Evolutionary conservation across 2,329 filamentous ascomycete species (phyloP), one percentile per base, ranked within the genome.

Genomic region (Trichoderma sp.): DNA sequence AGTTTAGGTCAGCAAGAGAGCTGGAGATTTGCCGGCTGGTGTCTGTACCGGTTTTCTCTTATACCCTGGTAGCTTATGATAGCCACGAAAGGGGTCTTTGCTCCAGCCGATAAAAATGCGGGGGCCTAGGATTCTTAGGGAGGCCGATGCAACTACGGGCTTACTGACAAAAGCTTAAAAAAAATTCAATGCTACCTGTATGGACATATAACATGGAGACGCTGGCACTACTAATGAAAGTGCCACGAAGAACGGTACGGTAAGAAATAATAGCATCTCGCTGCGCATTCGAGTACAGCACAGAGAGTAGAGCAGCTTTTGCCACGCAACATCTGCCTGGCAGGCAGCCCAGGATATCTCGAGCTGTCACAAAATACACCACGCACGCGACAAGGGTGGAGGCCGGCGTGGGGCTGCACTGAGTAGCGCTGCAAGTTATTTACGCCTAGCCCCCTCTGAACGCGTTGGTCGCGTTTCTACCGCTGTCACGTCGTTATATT

Each of bases 351-450:
- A 43, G 47, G 20, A 53, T 50, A 50, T 53, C 47, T 23, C 47
- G 47, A 23, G 47, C 47, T 23, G 47, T 53, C 47, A 53, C 47
- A 53, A 53, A 53, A 53, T 13, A 13, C 47, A 53, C n/a, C n/a
- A 15, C 20, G 39, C 66, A 62, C 66, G 66, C 66, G 66, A 62
- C 66, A 62, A 39, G 57, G 53, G 34, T 61, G 36, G 26, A 28
- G 57, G 43, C 57, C 26, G 15, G 39, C 66, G 66, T 69, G 66
- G 66, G 66, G 66, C 66, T 20, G 28, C n/a, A 34, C 9, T 6
- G 8, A 3, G 13, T 57, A 47, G 66, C 66, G 66, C 66, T 68
- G 36, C 55, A 68, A 34, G 55, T 68, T 68, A 68, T 68, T 68
- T 68, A 68, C 63, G 50, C 17, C 39, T 36, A 57, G 43, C 30